Percentiles rank a stretch among this genome's conserved stretches.
phyloP scores from a whole-genome alignment of 257 asterid genomes.

The Petrea volubilis region DNA sequence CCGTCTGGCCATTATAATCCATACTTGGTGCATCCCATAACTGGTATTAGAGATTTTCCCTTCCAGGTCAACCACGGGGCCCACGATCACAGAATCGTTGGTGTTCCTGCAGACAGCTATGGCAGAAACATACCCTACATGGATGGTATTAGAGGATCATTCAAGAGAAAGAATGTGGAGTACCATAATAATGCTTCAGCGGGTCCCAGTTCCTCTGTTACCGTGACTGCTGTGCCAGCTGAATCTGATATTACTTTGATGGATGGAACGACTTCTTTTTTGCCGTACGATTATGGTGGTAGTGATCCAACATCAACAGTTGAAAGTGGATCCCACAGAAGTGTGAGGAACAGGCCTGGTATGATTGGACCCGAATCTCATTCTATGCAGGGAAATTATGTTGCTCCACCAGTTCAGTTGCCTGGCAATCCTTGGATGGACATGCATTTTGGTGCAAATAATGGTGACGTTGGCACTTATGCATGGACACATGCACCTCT shows the following conservation, averaged over 20 bases:
- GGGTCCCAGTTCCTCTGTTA: constrained; percentile 63
- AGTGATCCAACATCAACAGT: constrained; percentile 25
- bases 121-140: constrained; percentile 42
- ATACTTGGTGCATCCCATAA: constrained; percentile 51
- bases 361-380: constrained; percentile 43
- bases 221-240: constrained; percentile 20
- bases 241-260: constrained; percentile 37
- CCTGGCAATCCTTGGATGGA: constrained; percentile 72
- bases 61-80: constrained; percentile 55
- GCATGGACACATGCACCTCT: constrained; percentile 68
- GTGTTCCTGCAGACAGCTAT: constrained; percentile 34
- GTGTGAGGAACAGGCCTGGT: constrained; percentile 39
- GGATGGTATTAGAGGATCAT: constrained; percentile 50
- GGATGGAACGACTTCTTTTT: constrained; percentile 28
- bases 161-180: constrained; percentile 58
- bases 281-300: constrained; percentile 29
- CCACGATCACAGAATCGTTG: constrained; percentile 33
- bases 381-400: constrained; percentile 58
- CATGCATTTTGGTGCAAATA: constrained; percentile 45
- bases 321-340: constrained; percentile 28
- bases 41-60: constrained; percentile 54
- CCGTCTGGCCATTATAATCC: constrained; percentile 60
- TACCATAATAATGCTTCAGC: constrained; percentile 42
- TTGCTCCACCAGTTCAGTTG: constrained; percentile 50
- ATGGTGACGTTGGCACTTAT: constrained; percentile 48